Conservation (phyloP, 164 flowering plant genomes). For the Vitis rupestris region DNA sequence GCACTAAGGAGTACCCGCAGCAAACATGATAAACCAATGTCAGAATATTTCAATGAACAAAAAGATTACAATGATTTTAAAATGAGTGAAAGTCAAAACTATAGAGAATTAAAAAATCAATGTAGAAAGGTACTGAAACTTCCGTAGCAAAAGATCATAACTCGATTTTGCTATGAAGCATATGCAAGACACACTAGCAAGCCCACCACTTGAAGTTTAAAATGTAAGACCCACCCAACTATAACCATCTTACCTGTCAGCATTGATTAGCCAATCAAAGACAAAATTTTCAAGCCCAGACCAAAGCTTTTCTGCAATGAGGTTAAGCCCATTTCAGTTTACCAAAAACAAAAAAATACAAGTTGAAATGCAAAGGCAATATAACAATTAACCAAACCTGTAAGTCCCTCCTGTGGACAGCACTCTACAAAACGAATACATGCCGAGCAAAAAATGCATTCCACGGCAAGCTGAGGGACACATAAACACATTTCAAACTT, state of each 20-base stretch:
- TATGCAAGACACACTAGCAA: too few relatives aligned
- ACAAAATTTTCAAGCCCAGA: conserved; percentile 97
- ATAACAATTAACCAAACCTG: conserved; percentile 46
- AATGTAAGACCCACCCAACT: neutral
- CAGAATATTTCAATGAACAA: too few relatives aligned
- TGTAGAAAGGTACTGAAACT: too few relatives aligned
- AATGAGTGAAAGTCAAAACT: too few relatives aligned
- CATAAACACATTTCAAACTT: neutral
- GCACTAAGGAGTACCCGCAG: too few relatives aligned
- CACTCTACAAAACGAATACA: conserved; percentile 98
- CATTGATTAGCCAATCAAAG: conserved; percentile 98
- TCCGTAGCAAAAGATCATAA: too few relatives aligned
- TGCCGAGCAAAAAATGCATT: conserved; percentile 99
- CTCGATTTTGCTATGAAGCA: too few relatives aligned
- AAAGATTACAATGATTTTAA: too few relatives aligned
- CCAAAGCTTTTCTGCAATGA: conserved; percentile 90
- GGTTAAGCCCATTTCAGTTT: conserved; percentile 7
- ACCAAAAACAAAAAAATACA: neutral
- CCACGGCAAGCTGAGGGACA: conserved; percentile 85
- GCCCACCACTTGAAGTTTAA: too few relatives aligned
- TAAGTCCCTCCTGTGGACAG: conserved; percentile 97
- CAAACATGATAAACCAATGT: too few relatives aligned
- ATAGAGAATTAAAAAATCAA: too few relatives aligned
- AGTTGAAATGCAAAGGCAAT: neutral
- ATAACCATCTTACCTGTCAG: conserved; percentile 68